phyloP scores from a whole-genome alignment of 148 eudicot species.

The Fagopyrum esculentum region DNA sequence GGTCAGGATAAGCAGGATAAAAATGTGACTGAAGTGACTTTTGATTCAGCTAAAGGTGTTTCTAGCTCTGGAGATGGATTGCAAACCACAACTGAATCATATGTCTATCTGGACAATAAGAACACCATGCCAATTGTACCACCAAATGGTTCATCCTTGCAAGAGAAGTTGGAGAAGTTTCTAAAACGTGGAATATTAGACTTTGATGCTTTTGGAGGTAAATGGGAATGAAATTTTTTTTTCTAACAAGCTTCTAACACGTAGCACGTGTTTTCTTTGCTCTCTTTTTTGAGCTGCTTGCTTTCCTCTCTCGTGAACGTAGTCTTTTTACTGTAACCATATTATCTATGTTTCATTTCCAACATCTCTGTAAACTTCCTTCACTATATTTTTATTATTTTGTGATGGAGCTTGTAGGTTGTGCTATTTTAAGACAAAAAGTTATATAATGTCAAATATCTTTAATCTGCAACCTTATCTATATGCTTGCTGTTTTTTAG shows the following conservation, averaged over 20 bases:
- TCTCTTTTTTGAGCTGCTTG: background rate
- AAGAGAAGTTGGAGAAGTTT: conserved; percentile 66
- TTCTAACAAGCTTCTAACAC: background rate
- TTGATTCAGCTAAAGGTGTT: background rate
- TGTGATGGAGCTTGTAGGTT: background rate
- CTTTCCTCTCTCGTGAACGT: background rate
- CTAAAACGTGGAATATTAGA: conserved; percentile 64
- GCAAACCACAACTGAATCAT: background rate
- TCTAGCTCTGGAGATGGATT: background rate
- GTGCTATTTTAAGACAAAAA: background rate
- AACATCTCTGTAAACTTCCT: background rate
- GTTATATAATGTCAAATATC: background rate
- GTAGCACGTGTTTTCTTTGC: background rate
- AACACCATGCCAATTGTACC: conserved; percentile 14
- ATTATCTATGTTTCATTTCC: background rate
- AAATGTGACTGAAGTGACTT: conserved; percentile 22
- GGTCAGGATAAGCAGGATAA: conserved; percentile 54
- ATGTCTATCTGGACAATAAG: conserved; percentile 3
- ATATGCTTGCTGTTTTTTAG: background rate
- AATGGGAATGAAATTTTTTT: background rate
- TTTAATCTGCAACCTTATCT: background rate
- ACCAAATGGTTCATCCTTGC: conserved; percentile 30
- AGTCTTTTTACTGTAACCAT: background rate
- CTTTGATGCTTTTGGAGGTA: conserved; percentile 47
- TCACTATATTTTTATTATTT: background rate